These are phyloP conservation scores for Claviceps sp. DNA, from an alignment of 2,329 filamentous ascomycete genomes.

Conservation along the genomic window DNA sequence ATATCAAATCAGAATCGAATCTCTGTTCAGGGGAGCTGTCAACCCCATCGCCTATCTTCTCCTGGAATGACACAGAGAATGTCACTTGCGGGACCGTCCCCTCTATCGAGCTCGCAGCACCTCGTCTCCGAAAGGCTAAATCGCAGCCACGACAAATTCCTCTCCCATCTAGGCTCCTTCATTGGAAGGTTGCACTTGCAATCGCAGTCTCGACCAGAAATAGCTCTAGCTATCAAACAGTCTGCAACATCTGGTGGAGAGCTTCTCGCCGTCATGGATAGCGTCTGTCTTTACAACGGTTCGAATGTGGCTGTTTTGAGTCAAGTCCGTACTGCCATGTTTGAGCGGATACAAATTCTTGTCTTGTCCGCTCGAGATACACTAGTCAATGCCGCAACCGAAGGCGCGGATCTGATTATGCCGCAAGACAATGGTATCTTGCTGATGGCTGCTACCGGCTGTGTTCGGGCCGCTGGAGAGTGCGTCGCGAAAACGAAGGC, in stretches of 20 bases:
- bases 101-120: slow-evolving; percentile 49
- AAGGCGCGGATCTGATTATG: slow-evolving; percentile 66
- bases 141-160: slow-evolving; percentile 70
- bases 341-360: slow-evolving; percentile 64
- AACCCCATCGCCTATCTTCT: slow-evolving; percentile 35
- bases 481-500: slow-evolving; percentile 78
- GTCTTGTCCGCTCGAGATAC: slow-evolving; percentile 72
- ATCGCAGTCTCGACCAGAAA: slow-evolving; percentile 76
- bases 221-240: slow-evolving; percentile 70
- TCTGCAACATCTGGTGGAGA: slow-evolving; percentile 71
- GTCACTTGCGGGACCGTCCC: slow-evolving; percentile 58
- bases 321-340: slow-evolving; percentile 61
- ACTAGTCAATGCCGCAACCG: slow-evolving; percentile 52
- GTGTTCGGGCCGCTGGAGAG: slow-evolving; percentile 80
- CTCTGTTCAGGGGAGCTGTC: slow-evolving; percentile 21
- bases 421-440: slow-evolving; percentile 66
- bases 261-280: slow-evolving; percentile 67
- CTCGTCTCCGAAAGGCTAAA: slow-evolving; percentile 75
- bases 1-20: slow-evolving; percentile 19
- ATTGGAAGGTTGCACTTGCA: slow-evolving; percentile 83
- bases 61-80: slow-evolving; percentile 56
- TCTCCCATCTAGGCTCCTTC: slow-evolving; percentile 85
- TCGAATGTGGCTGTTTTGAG: slow-evolving; percentile 53
- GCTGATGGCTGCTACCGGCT: slow-evolving; percentile 67
- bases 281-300: slow-evolving; percentile 65